These are phyloP conservation scores for Populus hybrid DNA, from an alignment of 441 rosid species.

Conservation along the genomic window DNA sequence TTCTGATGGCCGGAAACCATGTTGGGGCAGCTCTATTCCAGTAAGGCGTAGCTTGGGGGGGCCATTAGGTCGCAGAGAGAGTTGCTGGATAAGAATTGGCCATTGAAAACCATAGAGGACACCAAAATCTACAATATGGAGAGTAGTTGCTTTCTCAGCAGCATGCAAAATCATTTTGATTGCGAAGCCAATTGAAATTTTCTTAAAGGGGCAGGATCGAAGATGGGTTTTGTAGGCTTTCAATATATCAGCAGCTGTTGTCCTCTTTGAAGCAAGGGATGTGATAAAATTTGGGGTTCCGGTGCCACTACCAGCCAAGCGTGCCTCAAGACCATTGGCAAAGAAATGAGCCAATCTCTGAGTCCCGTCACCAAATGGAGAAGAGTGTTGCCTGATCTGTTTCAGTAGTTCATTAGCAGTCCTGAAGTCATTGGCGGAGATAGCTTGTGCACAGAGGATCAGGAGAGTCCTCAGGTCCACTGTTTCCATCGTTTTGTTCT, in stretches of 20 bases:
- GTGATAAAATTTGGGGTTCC: conserved; percentile 32
- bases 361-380: conserved; percentile 57
- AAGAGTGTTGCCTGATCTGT: conserved; percentile 66
- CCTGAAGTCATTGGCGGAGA: conserved; percentile 50
- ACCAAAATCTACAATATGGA: conserved; percentile 79
- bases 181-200: conserved; percentile 46
- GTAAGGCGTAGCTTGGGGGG: conserved; percentile 68
- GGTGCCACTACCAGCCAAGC: conserved; percentile 50
- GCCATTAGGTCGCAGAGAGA: conserved; percentile 34
- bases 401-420: conserved; percentile 57
- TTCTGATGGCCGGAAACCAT: conserved; percentile 60
- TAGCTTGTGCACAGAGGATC: conserved; percentile 70
- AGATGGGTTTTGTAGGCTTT: conserved; percentile 60
- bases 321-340: conserved; percentile 82
- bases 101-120: conserved; percentile 75
- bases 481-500: conserved; percentile 42
- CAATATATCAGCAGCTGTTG: conserved; percentile 55
- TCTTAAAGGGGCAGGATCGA: conserved; percentile 51
- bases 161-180: conserved; percentile 40
- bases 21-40: conserved; percentile 75
- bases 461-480: conserved; percentile 68
- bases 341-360: conserved; percentile 81
- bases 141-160: conserved; percentile 49
- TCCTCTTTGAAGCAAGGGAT: conserved; percentile 30
- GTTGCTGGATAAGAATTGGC: conserved; percentile 66